Conservation (phyloP, 2,329 filamentous ascomycete genomes). For the Zalaria sp. region DNA sequence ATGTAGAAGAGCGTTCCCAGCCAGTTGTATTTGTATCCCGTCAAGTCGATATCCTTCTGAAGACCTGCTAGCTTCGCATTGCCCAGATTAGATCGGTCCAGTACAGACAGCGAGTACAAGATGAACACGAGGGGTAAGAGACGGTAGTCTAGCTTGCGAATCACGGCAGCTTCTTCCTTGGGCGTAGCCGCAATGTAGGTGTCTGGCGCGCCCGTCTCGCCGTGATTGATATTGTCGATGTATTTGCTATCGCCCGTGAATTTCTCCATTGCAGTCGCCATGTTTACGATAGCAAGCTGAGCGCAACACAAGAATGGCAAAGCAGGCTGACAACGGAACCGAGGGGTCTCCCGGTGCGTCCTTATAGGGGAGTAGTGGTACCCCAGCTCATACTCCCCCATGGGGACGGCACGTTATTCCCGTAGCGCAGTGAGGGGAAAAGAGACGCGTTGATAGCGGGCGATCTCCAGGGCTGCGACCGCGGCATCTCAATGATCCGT, state of each 20-base stretch:
- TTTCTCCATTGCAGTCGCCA: background rate
- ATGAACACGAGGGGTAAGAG: conserved; percentile 40
- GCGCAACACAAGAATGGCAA: too few relatives aligned
- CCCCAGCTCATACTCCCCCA: too few relatives aligned
- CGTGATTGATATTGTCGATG: background rate
- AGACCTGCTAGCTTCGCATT: conserved; percentile 50
- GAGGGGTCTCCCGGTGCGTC: too few relatives aligned
- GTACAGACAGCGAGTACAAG: conserved; percentile 43
- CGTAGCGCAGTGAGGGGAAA: too few relatives aligned
- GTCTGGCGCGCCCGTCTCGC: background rate
- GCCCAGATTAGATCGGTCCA: conserved; percentile 28
- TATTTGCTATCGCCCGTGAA: background rate
- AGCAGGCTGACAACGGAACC: too few relatives aligned
- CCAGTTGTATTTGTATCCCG: conserved; percentile 32
- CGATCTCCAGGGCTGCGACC: too few relatives aligned
- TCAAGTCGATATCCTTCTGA: conserved; percentile 36
- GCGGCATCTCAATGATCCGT: too few relatives aligned
- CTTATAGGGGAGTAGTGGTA: too few relatives aligned
- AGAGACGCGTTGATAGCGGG: too few relatives aligned
- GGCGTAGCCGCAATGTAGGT: background rate
- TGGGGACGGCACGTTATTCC: too few relatives aligned
- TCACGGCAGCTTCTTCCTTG: background rate
- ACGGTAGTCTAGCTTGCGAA: conserved; percentile 37
- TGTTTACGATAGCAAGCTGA: background rate
- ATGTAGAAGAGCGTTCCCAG: conserved; percentile 41